phyloP scores from a whole-genome alignment of 2,329 filamentous ascomycete genomes.

The Raffaelea albimanens region DNA sequence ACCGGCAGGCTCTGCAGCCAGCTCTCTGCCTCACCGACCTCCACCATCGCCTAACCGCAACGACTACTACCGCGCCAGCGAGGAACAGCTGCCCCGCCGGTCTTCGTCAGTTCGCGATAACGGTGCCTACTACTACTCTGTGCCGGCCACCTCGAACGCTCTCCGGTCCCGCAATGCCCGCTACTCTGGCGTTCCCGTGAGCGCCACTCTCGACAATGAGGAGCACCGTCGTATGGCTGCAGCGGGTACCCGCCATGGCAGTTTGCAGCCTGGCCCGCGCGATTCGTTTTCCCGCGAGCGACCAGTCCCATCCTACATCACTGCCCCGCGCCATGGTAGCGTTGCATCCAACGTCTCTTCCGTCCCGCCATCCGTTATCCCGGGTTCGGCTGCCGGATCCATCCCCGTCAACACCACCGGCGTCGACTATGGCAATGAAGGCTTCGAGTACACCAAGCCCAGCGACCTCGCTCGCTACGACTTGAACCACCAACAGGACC shows the following conservation, averaged over 20 bases:
- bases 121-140: slow-evolving; percentile 31
- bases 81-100: slow-evolving; percentile 38
- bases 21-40: slow-evolving; percentile 30
- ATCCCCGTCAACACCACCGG: slow-evolving; percentile 6
- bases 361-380: neutral
- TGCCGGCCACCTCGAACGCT: slow-evolving; percentile 46
- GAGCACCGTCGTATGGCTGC: slow-evolving; percentile 40
- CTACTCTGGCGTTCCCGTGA: slow-evolving; percentile 32
- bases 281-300: slow-evolving; percentile 30
- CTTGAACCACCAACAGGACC: slow-evolving; percentile 39
- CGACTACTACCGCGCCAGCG: neutral
- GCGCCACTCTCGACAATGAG: slow-evolving; percentile 39
- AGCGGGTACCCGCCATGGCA: slow-evolving; percentile 39
- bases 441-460: slow-evolving; percentile 55
- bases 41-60: slow-evolving; percentile 17
- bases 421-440: slow-evolving; percentile 47
- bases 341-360: slow-evolving; percentile 13
- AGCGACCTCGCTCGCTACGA: slow-evolving; percentile 54
- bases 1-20: slow-evolving; percentile 1
- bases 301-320: slow-evolving; percentile 35
- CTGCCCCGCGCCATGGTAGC: slow-evolving; percentile 22
- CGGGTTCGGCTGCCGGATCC: slow-evolving; percentile 3
- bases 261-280: slow-evolving; percentile 26
- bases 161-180: slow-evolving; percentile 35
- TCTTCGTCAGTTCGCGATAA: slow-evolving; percentile 40